These are phyloP conservation scores for Eucalyptus fibrosa DNA, from an alignment of 345 rosid species.

Conservation along the genomic window DNA sequence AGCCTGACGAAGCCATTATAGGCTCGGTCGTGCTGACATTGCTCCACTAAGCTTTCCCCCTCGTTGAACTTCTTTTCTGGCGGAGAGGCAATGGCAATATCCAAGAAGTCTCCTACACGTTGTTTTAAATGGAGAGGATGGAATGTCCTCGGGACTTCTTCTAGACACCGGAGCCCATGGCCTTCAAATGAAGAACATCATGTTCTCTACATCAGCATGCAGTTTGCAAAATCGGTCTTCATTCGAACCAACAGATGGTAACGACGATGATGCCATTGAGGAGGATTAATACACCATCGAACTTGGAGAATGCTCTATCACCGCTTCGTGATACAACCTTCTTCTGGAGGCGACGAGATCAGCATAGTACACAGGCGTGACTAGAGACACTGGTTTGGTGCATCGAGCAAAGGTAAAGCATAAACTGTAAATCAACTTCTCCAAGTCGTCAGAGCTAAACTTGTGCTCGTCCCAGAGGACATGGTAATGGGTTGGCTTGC, in stretches of 20 bases:
- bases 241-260: conserved; percentile 20
- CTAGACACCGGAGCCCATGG: background rate
- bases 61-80: background rate
- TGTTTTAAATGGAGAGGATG: background rate
- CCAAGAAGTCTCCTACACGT: background rate
- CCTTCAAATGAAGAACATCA: conserved; percentile 66
- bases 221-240: conserved; percentile 38
- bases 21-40: background rate
- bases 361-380: conserved; percentile 75
- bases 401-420: conserved; percentile 79
- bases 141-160: background rate
- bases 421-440: conserved; percentile 58
- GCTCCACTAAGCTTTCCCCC: background rate
- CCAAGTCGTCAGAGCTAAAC: conserved; percentile 47
- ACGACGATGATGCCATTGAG: background rate
- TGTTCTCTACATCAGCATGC: conserved; percentile 47
- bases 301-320: conserved; percentile 28
- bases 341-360: conserved; percentile 76
- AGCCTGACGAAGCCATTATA: background rate
- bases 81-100: background rate
- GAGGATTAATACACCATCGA: conserved; percentile 1
- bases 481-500: conserved; percentile 79
- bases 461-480: conserved; percentile 62
- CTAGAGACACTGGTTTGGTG: conserved; percentile 65
- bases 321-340: conserved; percentile 58